These are phyloP conservation scores for Fusarium annulatum DNA, from an alignment of 2,329 filamentous ascomycete species.

Conservation along the genomic window DNA sequence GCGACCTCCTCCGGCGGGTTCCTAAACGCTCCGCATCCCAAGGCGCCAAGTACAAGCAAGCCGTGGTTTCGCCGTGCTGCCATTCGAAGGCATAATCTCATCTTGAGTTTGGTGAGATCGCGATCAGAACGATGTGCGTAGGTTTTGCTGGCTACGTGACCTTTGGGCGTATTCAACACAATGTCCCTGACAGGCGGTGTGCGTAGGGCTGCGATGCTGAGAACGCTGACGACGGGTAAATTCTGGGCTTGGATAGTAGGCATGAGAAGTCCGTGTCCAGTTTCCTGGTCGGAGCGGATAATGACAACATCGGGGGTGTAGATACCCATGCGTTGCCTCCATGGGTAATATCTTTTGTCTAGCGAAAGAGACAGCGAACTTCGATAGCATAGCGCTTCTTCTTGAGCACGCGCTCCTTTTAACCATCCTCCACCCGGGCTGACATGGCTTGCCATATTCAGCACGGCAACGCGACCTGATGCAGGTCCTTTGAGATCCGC, in stretches of 20 bases:
- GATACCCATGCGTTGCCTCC: conserved; percentile 60
- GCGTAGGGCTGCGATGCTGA: conserved; percentile 69
- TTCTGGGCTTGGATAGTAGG: conserved; percentile 46
- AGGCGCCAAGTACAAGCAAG: conserved; percentile 72
- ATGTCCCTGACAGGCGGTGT: conserved; percentile 50
- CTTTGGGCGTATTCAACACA: conserved; percentile 24
- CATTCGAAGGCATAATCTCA: conserved; percentile 69
- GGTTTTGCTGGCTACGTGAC: conserved; percentile 44
- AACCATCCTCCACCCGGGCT: conserved; percentile 72
- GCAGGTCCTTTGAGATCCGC: conserved; percentile 39
- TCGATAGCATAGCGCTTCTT: conserved; percentile 76
- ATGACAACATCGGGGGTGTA: conserved; percentile 71
- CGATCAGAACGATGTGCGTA: conserved; percentile 59
- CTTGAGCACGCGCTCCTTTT: conserved; percentile 71
- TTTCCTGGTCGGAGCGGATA: conserved; percentile 62
- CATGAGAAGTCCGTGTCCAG: conserved; percentile 59
- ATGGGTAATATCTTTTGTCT: conserved; percentile 63
- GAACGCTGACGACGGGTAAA: conserved; percentile 66
- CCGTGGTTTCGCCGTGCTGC: conserved; percentile 67
- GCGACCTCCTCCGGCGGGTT: conserved; percentile 74
- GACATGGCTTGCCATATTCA: conserved; percentile 73
- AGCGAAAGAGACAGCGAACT: conserved; percentile 64
- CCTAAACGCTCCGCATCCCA: conserved; percentile 75
- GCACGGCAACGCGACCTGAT: conserved; percentile 61
- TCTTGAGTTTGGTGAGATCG: conserved; percentile 70